Evolutionary conservation across 192 early-diverging fungal genomes (phyloP), one percentile per base, ranked within the genome.

Genomic region (Entomortierella chlamydospora): DNA sequence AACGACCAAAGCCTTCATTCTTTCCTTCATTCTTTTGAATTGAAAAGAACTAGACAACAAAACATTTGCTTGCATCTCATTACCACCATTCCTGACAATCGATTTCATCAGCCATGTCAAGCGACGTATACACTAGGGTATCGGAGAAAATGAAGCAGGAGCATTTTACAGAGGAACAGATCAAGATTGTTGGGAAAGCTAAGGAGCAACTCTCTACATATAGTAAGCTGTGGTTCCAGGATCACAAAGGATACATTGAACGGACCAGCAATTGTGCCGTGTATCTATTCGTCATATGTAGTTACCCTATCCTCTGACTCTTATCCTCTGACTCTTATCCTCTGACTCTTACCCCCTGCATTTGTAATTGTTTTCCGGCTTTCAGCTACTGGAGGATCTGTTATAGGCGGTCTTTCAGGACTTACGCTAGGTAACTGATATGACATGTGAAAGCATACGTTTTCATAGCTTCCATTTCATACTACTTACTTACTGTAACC

Each of bases 151-250:
- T 78, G 74, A 69, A 62, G 61, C 39, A 70, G 5, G 74, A 78
- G 67, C 42, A 62, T n/a, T 78, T 78, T 31, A 64, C 74, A 33
- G 74, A 78, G 22, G 74, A 78, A 39, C 67, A 78, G 74, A 78
- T 78, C 61, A 78, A 58, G 67, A 70, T 55, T 26, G 67, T 78
- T n/a, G 67, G 62, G 4, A 70, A 58, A n/a, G 74, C 74, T 51
- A 78, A 78, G 42, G 56, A 37, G n/a, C 74, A 78, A 39, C 42
- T 78, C 43, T 78, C 74, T 1, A 42, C 61, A 8, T 78, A 78
- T 49, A 39, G 74, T 78, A 64, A 55, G 61, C 22, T 29, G 6
- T n/a, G 10, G 23, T 23, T 20, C 37, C 4, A 37, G 29, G 18
- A 54, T 0, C 29, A 34, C 0, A 31, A 4, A 55, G 23, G n/a